A percentile compares a stretch with the other conserved stretches of the same genome.
phyloP scores from a whole-genome alignment of 768 basidiomycete genomes.

The Suillus plorans region DNA sequence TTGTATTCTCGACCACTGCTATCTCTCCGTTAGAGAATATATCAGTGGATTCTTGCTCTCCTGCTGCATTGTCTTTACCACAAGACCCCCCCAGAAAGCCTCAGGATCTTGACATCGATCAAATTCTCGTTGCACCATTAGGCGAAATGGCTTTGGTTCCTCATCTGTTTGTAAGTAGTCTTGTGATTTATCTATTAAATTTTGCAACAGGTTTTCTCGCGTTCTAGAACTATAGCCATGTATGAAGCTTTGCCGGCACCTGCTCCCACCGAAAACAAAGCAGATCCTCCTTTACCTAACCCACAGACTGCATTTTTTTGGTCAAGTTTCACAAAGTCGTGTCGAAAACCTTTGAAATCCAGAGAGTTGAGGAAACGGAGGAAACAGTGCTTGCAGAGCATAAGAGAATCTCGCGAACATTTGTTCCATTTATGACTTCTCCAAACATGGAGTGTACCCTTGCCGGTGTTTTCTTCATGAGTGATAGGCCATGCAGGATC shows the following conservation, averaged over 20 bases:
- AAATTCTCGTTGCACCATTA: conserved; percentile 68
- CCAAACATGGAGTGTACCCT: conserved; percentile 41
- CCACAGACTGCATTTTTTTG: conserved; percentile 47
- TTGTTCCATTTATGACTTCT: conserved; percentile 67
- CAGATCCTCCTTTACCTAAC: conserved; percentile 38
- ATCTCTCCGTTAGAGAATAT: conserved; percentile 64
- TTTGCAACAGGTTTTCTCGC: conserved; percentile 64
- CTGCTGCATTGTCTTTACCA: conserved; percentile 57
- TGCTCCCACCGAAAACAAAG: conserved; percentile 16
- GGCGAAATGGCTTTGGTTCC: conserved; percentile 67
- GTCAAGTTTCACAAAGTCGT: conserved; percentile 64
- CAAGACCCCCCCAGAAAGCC: conserved; percentile 73
- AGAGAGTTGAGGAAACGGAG: conserved; percentile 61
- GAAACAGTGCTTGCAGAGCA: conserved; percentile 68
- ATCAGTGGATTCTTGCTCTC: conserved; percentile 64
- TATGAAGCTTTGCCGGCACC: conserved; percentile 70
- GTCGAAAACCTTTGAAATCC: conserved; percentile 70
- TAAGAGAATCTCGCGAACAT: conserved; percentile 58
- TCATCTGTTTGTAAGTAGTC: conserved; percentile 66
- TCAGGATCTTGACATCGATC: conserved; percentile 77
- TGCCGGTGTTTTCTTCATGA: conserved; percentile 84
- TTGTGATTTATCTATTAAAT: conserved; percentile 5
- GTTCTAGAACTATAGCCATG: conserved; percentile 76
- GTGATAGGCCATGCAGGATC: conserved; percentile 90
- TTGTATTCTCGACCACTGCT: conserved; percentile 71